Conservation (phyloP, 2,329 filamentous ascomycete genomes). For the Phyllachora maydis region DNA sequence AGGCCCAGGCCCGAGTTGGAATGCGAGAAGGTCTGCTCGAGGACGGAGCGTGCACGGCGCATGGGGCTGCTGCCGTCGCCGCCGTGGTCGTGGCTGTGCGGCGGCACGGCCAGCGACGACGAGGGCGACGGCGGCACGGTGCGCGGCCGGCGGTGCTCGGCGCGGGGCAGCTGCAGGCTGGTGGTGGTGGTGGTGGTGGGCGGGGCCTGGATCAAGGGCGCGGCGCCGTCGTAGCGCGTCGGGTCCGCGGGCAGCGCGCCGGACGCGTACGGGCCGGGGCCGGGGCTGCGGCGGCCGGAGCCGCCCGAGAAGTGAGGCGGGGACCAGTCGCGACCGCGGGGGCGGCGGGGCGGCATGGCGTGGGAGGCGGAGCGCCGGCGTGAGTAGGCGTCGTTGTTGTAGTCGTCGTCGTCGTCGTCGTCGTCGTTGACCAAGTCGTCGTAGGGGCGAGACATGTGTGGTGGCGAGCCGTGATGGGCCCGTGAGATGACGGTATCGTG, state of each 20-base stretch:
- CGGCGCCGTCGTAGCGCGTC: conserved; percentile 6
- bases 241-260: conserved; percentile 2
- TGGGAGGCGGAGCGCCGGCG: not conserved
- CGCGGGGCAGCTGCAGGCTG: too few species aligned
- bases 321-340: conserved; percentile 6
- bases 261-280: conserved; percentile 1
- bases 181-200: not conserved
- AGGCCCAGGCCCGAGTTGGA: conserved; percentile 26
- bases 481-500: too few species aligned
- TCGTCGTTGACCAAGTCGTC: too few species aligned
- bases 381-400: too few species aligned
- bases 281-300: too few species aligned
- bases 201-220: conserved; percentile 5
- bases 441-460: too few species aligned
- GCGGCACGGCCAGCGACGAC: conserved; percentile 9
- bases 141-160: conserved; percentile 9
- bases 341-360: not conserved
- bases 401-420: too few species aligned
- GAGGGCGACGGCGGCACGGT: conserved; percentile 12
- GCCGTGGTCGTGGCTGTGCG: too few species aligned
- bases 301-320: conserved; percentile 13
- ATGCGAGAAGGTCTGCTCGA: conserved; percentile 25
- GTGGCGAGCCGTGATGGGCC: too few species aligned
- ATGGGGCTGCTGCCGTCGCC: too few species aligned
- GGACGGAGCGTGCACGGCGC: conserved; percentile 16